Base-by-base conservation (phyloP, 1,284 basidiomycete genomes). In the Moesziomyces parantarcticus region DNA sequence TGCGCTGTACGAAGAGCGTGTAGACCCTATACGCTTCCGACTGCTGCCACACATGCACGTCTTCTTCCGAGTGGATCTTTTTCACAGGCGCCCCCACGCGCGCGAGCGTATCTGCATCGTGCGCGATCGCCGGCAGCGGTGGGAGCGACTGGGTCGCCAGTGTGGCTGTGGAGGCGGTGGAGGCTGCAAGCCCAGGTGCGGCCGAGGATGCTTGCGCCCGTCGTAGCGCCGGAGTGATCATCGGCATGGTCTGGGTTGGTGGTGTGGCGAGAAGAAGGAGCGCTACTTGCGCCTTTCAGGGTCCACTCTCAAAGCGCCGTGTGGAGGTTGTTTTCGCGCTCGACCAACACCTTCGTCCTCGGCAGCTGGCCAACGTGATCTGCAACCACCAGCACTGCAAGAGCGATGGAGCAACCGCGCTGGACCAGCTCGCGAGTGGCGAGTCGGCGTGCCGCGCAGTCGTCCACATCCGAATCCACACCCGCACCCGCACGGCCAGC, bases 1-100 rank as follows among this genome's bases (percentile, higher is more conserved):
- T 58, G n/a, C 83, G 67, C 23, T 79, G 64, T 5, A 85, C 58
- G 40, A 85, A 81, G 21, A 71, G 55, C 21, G 74, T 60, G 40
- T 84, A 55, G 18, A 58, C 59, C 13, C 64, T 41, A 45, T 84
- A 81, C 1, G 85, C 76, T 6, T 61, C 52, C 6, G 76, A 81
- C 5, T 56, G 47, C 20, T 68, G 57, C 84, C 84, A 85, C 3
- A 62, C 39, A 1, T 63, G 56, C 16, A 85, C 69, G 53, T 85
- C 84, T 18, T 56, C 50, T 11, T 83, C 80, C 13, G 70, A 79
- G 34, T 64, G 66, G 67, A 85, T 84, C 39, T 62, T 53, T 51
- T 79, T 78, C 57, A 66, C 54, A 6, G 80, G 80, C 7, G 44
- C 34, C 9, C 29, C 42, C 57, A 46, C 77, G 64, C 48, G 29